Evolutionary conservation across 2,329 filamentous ascomycete species (phyloP), one percentile per base, ranked within the genome.

Genomic region (Metarhizium guizhouense): DNA sequence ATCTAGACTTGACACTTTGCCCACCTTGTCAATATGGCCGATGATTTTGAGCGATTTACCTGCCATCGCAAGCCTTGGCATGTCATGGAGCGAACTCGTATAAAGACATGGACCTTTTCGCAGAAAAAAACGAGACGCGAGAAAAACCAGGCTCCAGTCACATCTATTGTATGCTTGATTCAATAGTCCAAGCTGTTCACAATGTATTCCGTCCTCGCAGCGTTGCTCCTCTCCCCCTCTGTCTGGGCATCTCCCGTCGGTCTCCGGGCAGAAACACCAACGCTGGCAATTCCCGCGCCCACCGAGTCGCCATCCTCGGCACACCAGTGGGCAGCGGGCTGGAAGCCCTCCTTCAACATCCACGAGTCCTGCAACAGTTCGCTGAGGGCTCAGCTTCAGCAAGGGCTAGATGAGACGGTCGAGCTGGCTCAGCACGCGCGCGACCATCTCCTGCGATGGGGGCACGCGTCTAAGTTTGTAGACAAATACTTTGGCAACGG

Each of bases 291-390:
- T 18, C 4, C 40, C 16, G 40, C 40, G 40, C 40, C 40, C 13
- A 43, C 16, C 6, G 40, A 43, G n/a, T 43, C 40, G 6, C 13
- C 34, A 36, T 14, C 14, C 2, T 18, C 40, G 16, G 40, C n/a
- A 16, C 40, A 43, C 16, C 40, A 48, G 18, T 48, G 47, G 47
- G 47, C 47, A 16, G 5, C n/a, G 18, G 67, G 66, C 30, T 71
- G 68, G 68, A 56, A 63, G 18, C 63, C 65, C 57, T 57, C 59
- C 11, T 77, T 71, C 61, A 70, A 73, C 16, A 85, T 88, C 64
- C 85, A 88, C 67, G 66, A 74, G 38, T 86, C 83, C 29, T 88
- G 86, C 72, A 88, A 88, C 62, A 69, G 73, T 51, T 87, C 84
- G 2, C 76, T 86, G 61, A 74, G 72, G 47, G 68, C 68, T 7